A percentile compares a stretch with the other conserved stretches of the same genome.
Conservation (phyloP, 306 rosid species). For the Cucurbita maxima region DNA sequence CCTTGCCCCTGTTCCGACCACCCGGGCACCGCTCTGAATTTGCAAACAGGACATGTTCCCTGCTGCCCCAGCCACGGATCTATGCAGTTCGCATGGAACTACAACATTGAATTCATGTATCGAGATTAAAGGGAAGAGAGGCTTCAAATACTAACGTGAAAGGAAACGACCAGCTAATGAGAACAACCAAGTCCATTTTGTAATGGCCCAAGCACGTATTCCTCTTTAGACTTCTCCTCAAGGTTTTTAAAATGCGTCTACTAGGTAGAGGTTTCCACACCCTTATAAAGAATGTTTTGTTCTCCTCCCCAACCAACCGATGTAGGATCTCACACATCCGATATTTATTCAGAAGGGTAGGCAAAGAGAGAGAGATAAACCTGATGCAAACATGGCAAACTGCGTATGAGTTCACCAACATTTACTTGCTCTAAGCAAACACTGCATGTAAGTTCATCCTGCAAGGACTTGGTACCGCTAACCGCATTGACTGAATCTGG, state of each 20-base stretch:
- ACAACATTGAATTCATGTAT: conserved; percentile 2
- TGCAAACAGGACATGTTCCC: conserved; percentile 92
- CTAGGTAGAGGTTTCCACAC: too few relatives aligned
- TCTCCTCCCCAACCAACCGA: too few relatives aligned
- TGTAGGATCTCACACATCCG: too few relatives aligned
- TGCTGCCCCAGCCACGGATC: conserved; percentile 95
- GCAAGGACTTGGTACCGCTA: conserved; percentile 42
- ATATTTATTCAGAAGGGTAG: background rate
- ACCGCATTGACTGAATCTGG: conserved; percentile 35
- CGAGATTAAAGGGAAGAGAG: background rate
- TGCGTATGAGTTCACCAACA: conserved; percentile 75
- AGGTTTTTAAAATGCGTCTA: too few relatives aligned
- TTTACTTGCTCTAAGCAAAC: conserved; percentile 95
- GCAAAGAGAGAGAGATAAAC: conserved; percentile 17
- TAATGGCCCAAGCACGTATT: too few relatives aligned
- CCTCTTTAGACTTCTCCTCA: too few relatives aligned
- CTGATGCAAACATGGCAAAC: conserved; percentile 98
- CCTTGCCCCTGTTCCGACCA: conserved; percentile 52
- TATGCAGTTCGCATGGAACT: conserved; percentile 85
- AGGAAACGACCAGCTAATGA: background rate
- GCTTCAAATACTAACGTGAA: background rate
- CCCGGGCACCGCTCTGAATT: conserved; percentile 58
- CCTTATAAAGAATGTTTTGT: too few relatives aligned
- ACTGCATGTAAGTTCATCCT: conserved; percentile 91
- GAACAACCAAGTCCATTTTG: background rate